Conservation (phyloP, 2,329 filamentous ascomycete genomes). For the Pseudocercospora vitis region DNA sequence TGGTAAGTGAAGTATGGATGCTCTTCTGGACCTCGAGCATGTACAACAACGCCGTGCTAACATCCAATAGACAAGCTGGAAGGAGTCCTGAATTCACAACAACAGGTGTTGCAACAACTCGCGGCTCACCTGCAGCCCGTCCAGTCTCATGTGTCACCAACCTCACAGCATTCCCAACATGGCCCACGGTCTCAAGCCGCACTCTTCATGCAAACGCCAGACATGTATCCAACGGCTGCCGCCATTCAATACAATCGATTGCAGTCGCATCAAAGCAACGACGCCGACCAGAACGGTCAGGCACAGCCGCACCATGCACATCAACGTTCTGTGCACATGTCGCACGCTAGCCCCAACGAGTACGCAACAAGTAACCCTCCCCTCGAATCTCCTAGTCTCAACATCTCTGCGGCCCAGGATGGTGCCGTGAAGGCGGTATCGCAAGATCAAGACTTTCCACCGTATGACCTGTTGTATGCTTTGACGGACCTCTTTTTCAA, state of each 20-base stretch:
- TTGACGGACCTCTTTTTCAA: slow-evolving; percentile 64
- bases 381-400: slow-evolving; percentile 60
- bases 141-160: slow-evolving; percentile 18
- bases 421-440: slow-evolving; percentile 31
- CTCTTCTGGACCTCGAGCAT: not conserved
- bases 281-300: slow-evolving; percentile 13
- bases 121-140: slow-evolving; percentile 28
- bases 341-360: slow-evolving; percentile 22
- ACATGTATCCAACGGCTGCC: slow-evolving; percentile 37
- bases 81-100: slow-evolving; percentile 46
- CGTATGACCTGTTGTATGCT: slow-evolving; percentile 60
- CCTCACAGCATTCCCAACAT: slow-evolving; percentile 38
- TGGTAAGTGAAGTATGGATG: slow-evolving; percentile 44
- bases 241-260: slow-evolving; percentile 29
- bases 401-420: slow-evolving; percentile 44
- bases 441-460: slow-evolving; percentile 54
- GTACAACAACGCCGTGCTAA: not conserved
- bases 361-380: slow-evolving; percentile 43
- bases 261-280: slow-evolving; percentile 19
- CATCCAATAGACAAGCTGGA: slow-evolving; percentile 47
- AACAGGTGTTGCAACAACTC: slow-evolving; percentile 49
- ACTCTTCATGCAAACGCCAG: slow-evolving; percentile 48
- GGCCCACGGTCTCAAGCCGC: slow-evolving; percentile 47
- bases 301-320: slow-evolving; percentile 27
- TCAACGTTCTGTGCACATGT: slow-evolving; percentile 24